Conservation (phyloP, 148 eudicot genomes). For the Fallopia convolvulus region DNA sequence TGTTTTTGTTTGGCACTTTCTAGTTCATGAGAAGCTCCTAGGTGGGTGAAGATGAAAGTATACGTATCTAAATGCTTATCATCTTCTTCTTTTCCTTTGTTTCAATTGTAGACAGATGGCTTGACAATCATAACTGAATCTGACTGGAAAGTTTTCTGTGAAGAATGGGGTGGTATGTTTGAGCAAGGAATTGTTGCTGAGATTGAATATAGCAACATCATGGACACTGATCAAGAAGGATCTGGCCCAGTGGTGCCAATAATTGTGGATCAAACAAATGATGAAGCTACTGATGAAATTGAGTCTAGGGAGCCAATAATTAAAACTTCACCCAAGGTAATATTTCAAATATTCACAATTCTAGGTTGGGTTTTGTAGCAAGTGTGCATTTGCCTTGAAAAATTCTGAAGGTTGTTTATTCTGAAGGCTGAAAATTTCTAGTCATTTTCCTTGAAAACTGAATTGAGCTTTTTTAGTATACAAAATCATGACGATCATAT, state of each 20-base stretch:
- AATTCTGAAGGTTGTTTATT: neutral
- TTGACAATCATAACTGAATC: slow-evolving; percentile 58
- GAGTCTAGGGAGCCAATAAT: slow-evolving; percentile 40
- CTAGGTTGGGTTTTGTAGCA: neutral
- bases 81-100: slow-evolving; percentile 11
- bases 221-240: slow-evolving; percentile 28
- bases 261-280: slow-evolving; percentile 37
- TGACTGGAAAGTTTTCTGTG: slow-evolving; percentile 82
- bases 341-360: neutral
- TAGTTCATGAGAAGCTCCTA: neutral
- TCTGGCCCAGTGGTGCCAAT: slow-evolving; percentile 39
- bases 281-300: slow-evolving; percentile 37
- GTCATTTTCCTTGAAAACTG: neutral
- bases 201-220: slow-evolving; percentile 36
- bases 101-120: slow-evolving; percentile 52
- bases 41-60: neutral
- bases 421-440: neutral
- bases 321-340: slow-evolving; percentile 77
- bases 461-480: neutral
- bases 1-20: neutral
- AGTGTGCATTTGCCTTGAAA: neutral
- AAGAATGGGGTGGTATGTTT: slow-evolving; percentile 71
- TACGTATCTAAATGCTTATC: neutral
- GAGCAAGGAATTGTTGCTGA: slow-evolving; percentile 57
- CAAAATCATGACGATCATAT: neutral